A percentile compares a stretch with the other conserved stretches of the same genome.
Evolutionary conservation across 169 alveolate genomes (phyloP).

Genomic region (Plasmodium cynomolgi): DNA sequence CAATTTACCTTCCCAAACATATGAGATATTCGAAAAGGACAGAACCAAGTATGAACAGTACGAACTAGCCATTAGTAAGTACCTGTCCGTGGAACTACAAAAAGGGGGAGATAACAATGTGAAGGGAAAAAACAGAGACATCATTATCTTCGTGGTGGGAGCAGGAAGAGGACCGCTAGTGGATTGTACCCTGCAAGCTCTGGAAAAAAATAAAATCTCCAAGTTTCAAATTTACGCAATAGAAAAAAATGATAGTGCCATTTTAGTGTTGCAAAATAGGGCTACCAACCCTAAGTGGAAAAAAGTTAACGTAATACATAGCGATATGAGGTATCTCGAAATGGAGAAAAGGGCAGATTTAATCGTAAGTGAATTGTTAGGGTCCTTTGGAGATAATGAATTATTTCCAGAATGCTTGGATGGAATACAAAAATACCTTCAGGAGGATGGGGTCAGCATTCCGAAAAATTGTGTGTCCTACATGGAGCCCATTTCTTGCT

Average conservation of each 20-base stretch:
- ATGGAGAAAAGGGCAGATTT: slow-evolving; percentile 77
- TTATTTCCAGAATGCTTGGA: slow-evolving; percentile 86
- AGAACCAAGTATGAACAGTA: slow-evolving; percentile 78
- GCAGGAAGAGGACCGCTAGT: slow-evolving; percentile 88
- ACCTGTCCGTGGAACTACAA: slow-evolving; percentile 43
- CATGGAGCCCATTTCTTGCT: slow-evolving; percentile 84
- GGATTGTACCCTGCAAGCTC: slow-evolving; percentile 76
- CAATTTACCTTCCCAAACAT: slow-evolving; percentile 79
- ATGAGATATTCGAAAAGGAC: slow-evolving; percentile 83
- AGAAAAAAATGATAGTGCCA: slow-evolving; percentile 84
- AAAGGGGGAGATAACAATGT: background rate
- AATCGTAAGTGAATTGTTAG: slow-evolving; percentile 84
- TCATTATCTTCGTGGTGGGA: slow-evolving; percentile 80
- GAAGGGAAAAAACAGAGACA: background rate
- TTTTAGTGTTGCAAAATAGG: slow-evolving; percentile 76
- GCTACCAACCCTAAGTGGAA: slow-evolving; percentile 74
- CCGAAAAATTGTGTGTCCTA: slow-evolving; percentile 81
- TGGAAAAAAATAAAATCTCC: slow-evolving; percentile 61
- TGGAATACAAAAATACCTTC: slow-evolving; percentile 78
- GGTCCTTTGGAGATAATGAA: slow-evolving; percentile 87
- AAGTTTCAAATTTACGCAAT: slow-evolving; percentile 78
- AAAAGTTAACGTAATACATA: slow-evolving; percentile 79
- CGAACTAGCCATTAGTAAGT: slow-evolving; percentile 77
- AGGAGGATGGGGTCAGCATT: slow-evolving; percentile 75
- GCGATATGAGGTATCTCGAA: slow-evolving; percentile 81